Conservation (phyloP, 139 green algal genomes). For the Chlorella sp. region DNA sequence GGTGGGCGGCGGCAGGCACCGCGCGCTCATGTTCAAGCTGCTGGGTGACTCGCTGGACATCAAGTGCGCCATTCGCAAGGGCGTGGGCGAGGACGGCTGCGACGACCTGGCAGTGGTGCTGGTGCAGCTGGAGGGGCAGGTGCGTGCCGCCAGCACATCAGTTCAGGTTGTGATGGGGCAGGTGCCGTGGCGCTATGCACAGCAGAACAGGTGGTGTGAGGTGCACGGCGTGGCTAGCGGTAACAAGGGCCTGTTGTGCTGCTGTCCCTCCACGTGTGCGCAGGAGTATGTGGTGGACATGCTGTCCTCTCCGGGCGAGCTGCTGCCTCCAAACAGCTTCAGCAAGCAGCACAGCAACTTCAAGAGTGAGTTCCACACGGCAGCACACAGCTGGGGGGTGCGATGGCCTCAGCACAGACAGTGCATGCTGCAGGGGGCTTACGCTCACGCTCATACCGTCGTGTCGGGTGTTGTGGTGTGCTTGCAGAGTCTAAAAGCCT, state of each 20-base stretch:
- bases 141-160: too few species aligned
- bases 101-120: constrained; percentile 31
- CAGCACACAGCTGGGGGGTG: too few species aligned
- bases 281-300: neutral
- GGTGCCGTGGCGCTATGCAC: too few species aligned
- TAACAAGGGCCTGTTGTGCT: too few species aligned
- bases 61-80: constrained; percentile 51
- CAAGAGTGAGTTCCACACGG: constrained; percentile 3
- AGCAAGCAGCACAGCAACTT: neutral
- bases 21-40: constrained; percentile 82
- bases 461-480: too few species aligned
- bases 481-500: too few species aligned
- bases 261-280: neutral
- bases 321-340: neutral
- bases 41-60: constrained; percentile 59
- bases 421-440: too few species aligned
- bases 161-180: too few species aligned
- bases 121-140: constrained; percentile 25
- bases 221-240: too few species aligned
- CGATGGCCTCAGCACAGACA: too few species aligned
- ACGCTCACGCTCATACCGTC: too few species aligned
- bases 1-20: constrained; percentile 55
- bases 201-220: too few species aligned
- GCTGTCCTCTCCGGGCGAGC: neutral
- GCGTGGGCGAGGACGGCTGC: constrained; percentile 12